phyloP scores from a whole-genome alignment of 2,329 filamentous ascomycete species.

The Talaromyces sp. region DNA sequence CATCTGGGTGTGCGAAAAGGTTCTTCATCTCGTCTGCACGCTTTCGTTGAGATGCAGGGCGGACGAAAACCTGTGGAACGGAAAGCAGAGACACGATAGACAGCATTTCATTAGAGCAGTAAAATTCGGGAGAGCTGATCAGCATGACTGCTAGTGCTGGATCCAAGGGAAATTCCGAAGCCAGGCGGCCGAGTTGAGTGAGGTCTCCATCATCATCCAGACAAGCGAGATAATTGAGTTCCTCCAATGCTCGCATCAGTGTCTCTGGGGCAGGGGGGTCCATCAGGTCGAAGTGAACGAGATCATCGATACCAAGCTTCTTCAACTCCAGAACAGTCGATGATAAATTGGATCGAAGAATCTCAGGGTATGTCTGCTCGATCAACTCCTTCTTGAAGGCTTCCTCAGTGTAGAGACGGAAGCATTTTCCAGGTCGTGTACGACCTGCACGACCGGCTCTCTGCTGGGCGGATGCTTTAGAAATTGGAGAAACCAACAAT shows the following conservation, averaged over 20 bases:
- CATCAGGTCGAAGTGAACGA: constrained; percentile 99
- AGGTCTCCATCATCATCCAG: constrained; percentile 95
- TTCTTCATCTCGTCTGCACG: constrained; percentile 97
- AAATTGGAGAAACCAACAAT: constrained; percentile 94
- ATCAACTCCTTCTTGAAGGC: constrained; percentile 98
- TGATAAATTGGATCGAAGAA: constrained; percentile 89
- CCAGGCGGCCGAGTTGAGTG: constrained; percentile 79
- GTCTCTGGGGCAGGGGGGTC: constrained; percentile 97
- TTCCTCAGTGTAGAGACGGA: constrained; percentile 90
- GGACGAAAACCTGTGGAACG: constrained; percentile 90
- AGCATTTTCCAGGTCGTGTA: constrained; percentile 97
- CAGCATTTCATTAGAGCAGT: constrained; percentile 97
- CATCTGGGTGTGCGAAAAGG: constrained; percentile 87
- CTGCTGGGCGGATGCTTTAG: constrained; percentile 95
- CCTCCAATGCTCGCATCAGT: constrained; percentile 94
- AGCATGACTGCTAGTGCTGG: constrained; percentile 95
- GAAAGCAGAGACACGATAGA: constrained; percentile 93
- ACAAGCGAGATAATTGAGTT: constrained; percentile 95
- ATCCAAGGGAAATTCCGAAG: constrained; percentile 94
- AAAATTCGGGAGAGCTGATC: constrained; percentile 95
- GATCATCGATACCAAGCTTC: constrained; percentile 91
- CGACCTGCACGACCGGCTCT: constrained; percentile 98
- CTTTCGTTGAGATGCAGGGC: constrained; percentile 81
- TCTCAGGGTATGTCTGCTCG: constrained; percentile 94
- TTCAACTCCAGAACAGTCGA: constrained; percentile 96